These are phyloP conservation scores for Botrytis aclada DNA, from an alignment of 2,329 filamentous ascomycete species.

Conservation along the genomic window DNA sequence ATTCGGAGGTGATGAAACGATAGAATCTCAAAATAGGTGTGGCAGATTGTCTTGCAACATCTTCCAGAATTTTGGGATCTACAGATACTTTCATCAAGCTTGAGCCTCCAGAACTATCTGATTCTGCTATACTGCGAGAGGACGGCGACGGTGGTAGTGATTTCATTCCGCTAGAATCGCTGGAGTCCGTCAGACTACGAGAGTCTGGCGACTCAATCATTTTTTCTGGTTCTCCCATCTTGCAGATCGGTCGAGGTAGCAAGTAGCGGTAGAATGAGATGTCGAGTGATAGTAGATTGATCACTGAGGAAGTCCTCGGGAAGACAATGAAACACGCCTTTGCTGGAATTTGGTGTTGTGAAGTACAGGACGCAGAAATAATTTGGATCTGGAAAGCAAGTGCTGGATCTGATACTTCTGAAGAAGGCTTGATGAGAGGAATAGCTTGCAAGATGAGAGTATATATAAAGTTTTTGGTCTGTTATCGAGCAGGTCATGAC, in stretches of 20 bases:
- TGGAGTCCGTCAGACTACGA: conserved; percentile 2
- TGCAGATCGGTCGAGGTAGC: neutral
- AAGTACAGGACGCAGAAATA: neutral
- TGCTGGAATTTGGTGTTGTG: neutral
- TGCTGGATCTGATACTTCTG: neutral
- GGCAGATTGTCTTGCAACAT: conserved; percentile 13
- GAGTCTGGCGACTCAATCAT: neutral
- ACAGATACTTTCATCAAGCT: conserved; percentile 9
- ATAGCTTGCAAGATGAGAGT: neutral
- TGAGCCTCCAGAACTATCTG: neutral
- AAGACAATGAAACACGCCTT: too few species aligned
- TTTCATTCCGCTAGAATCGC: neutral
- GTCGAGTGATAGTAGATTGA: neutral
- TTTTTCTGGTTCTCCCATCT: conserved; percentile 7
- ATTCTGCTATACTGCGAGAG: neutral
- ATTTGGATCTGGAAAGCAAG: neutral
- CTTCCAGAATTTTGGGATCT: neutral
- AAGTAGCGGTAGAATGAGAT: neutral
- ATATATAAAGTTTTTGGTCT: neutral
- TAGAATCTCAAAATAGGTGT: conserved; percentile 6
- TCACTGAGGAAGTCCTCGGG: neutral
- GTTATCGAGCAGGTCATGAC: neutral
- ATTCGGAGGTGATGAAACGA: conserved; percentile 34
- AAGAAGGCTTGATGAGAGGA: neutral
- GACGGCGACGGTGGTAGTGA: neutral